Conservation (phyloP, 805 yeast genomes). For the Nakazawaea laoshanensis region DNA sequence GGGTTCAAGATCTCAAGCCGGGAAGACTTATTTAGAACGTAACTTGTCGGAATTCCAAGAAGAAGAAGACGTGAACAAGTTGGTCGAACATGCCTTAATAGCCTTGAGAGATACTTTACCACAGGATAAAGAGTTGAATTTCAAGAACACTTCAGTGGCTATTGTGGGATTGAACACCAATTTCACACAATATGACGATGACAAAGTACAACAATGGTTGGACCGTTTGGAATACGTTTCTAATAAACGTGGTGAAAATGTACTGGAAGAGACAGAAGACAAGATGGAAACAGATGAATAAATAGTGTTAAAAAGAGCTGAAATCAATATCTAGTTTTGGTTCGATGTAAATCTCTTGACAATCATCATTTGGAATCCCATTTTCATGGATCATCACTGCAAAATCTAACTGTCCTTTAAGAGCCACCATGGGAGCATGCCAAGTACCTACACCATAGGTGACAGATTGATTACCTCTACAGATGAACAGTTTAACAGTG, state of each 20-base stretch:
- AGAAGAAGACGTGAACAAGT: constrained; percentile 54
- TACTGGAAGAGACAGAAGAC: constrained; percentile 23
- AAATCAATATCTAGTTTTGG: constrained; percentile 42
- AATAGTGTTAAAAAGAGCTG: constrained; percentile 5
- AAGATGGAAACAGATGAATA: constrained; percentile 9
- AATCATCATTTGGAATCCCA: constrained; percentile 70
- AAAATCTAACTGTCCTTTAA: constrained; percentile 65
- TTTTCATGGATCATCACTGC: constrained; percentile 86
- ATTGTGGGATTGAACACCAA: constrained; percentile 78
- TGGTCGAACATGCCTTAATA: constrained; percentile 77
- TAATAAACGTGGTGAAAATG: constrained; percentile 48
- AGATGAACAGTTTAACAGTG: constrained; percentile 57
- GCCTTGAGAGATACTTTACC: constrained; percentile 91
- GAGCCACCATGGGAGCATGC: constrained; percentile 96
- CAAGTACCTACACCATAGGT: constrained; percentile 82
- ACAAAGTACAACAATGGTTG: constrained; percentile 76
- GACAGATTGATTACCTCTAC: constrained; percentile 79
- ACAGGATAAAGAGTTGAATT: constrained; percentile 86
- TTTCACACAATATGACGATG: constrained; percentile 80
- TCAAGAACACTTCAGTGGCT: constrained; percentile 82
- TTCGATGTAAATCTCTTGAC: constrained; percentile 67
- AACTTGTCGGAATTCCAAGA: constrained; percentile 61
- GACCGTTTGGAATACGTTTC: constrained; percentile 62
- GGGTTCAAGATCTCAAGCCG: constrained; percentile 98
- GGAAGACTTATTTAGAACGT: constrained; percentile 90